These are phyloP conservation scores for Eleusine indica DNA, from an alignment of 176 grass and related monocot genomes.

Conservation along the genomic window DNA sequence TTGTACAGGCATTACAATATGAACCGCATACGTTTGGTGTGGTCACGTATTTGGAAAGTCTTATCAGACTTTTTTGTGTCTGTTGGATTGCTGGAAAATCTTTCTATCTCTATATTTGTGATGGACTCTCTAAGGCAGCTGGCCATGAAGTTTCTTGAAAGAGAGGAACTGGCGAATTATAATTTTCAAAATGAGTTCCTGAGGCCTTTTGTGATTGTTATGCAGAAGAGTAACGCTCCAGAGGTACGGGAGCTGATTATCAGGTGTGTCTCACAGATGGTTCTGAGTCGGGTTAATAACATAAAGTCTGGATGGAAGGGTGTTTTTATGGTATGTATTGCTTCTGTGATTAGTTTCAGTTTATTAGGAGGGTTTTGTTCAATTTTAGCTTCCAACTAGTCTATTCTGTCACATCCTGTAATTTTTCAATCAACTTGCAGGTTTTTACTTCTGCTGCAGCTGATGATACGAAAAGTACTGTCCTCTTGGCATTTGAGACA, in stretches of 20 bases:
- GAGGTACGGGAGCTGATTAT: conserved; percentile 94
- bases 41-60: conserved; percentile 96
- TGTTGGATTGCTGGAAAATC: conserved; percentile 91
- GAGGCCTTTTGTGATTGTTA: conserved; percentile 87
- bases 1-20: conserved; percentile 94
- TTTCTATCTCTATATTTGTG: conserved; percentile 97
- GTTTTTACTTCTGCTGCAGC: conserved; percentile 79
- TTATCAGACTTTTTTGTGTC: conserved; percentile 94
- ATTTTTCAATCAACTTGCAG: conserved; percentile 46
- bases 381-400: conserved; percentile 10
- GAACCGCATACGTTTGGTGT: conserved; percentile 89
- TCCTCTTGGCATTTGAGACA: conserved; percentile 93
- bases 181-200: conserved; percentile 99
- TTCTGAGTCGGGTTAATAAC: conserved; percentile 88
- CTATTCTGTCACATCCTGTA: conserved; percentile 4
- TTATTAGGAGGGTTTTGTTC: not conserved
- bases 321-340: conserved; percentile 79
- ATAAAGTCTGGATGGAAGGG: conserved; percentile 98
- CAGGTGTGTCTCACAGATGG: conserved; percentile 97
- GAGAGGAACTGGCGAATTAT: conserved; percentile 96
- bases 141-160: conserved; percentile 97
- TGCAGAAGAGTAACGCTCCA: conserved; percentile 82
- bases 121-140: conserved; percentile 96
- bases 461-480: conserved; percentile 82
- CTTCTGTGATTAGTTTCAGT: conserved; percentile 13